Evolutionary conservation across 78 protist genomes (phyloP), one percentile per base, ranked within the genome.

Genomic region (Dictyostelium purpureum): DNA sequence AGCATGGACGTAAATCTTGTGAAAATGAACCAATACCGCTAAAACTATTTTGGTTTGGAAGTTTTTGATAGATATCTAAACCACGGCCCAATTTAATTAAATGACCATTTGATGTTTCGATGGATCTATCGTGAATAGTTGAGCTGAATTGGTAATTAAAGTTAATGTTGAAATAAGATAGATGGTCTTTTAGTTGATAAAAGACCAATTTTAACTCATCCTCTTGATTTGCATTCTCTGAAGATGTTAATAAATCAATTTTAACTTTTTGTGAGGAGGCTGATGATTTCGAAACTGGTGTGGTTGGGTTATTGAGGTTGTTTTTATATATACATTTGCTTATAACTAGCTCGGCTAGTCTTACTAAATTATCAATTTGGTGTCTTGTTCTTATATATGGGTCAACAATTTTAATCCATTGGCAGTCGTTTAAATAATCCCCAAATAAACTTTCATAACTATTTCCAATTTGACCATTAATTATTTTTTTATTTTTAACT

Each of bases 331-430:
- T 51, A 21, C 51, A 54, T 21, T 57, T 70, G 21, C 61, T 45
- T 4, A 85, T 38, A 4, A 85, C 54, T 14, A 85, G 47, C 45
- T 85, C 92, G 19, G 51, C 40, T 19, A 85, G 66, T 35, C 70
- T 14, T 40, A 85, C 19, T 3, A 85, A 43, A 47, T 85, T 85
- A 42, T 85, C 92, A 33, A 52, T 43, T 61, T 85, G 92, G 73
- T 85, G 92, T 47, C 70, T 70, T 1, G 76, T 14, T 70, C 92
- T 70, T 57, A 85, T 85, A 33, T 85, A 85, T 31, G 92, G 92
- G 59, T 85, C 92, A 28, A 73, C 83, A n/a, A 85, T 75, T 31
- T 31, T 63, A 33, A 63, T 63, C 71, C 71, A 63, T 33, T 37
- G 7, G 12, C 7, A 14, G 7, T 10, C 33, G 9, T 42, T 2